Evolutionary conservation across 148 eudicot species (phyloP), one percentile per base, ranked within the genome.

Genomic region (Persicaria maculosa): DNA sequence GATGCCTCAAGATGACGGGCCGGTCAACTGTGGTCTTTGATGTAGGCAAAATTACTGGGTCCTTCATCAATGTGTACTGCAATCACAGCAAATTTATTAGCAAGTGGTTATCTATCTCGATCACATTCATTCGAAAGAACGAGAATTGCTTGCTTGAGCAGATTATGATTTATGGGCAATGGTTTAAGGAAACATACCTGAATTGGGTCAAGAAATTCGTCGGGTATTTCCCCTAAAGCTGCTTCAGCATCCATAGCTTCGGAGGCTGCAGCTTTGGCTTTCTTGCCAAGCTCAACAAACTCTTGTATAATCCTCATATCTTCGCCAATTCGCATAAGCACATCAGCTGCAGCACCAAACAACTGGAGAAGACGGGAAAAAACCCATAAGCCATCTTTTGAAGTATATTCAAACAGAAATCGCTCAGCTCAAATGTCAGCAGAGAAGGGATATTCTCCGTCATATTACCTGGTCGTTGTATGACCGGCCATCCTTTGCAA

Each of bases 131-230:
- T 47, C 52, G 12, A n/a, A 62, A 57, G 46, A 64, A 62, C 1
- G 47, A 71, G 0, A 9, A 57, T 8, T 54, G 6, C n/a, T 54
- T 54, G 58, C 20, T 54, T 20, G 14, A 59, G 40, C 17, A 64
- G 46, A 43, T 43, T 65, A 36, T 43, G 40, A 31, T 31, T 31
- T 65, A 36, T 15, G 70, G 14, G 46, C 19, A 40, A 7, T 65
- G 12, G 14, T 0, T 65, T 5, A 65, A 65, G 47, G 71, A 44
- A 62, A 69, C 58, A 76, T 77, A 92, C 99, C 77, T 95, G 99
- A 79, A 95, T 95, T 72, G 99, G 99, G 74, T 95, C 99, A 76
- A 95, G 88, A 86, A 95, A 95, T 84, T 95, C 99, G 79, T 95
- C 99, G 2, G 99, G 99, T 69, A 95, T 92, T 36, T 95, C 99